Percentiles rank a stretch among this genome's conserved stretches.
These are phyloP conservation scores for Labyrinthula sp. DNA, from an alignment of 352 stramenopile genomes.

Conservation along the genomic window DNA sequence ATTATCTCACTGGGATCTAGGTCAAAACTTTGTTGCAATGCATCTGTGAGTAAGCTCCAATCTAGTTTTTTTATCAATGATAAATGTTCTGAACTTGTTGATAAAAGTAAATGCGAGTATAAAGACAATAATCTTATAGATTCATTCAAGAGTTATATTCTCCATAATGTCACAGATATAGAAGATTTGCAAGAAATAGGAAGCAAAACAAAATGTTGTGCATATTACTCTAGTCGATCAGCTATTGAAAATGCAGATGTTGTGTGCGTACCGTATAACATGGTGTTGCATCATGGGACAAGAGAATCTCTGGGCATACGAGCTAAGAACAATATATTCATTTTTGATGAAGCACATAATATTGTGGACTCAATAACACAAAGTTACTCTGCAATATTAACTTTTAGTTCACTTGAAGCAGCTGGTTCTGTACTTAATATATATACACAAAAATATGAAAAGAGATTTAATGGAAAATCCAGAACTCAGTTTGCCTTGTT, in stretches of 20 bases:
- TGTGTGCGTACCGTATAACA: constrained; percentile 58
- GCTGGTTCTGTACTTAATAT: constrained; percentile 8
- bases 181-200: constrained; percentile 77
- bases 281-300: constrained; percentile 65
- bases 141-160: constrained; percentile 4
- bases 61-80: constrained; percentile 45
- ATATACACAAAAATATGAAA: constrained; percentile 31
- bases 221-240: constrained; percentile 81
- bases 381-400: constrained; percentile 50
- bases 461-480: constrained; percentile 33
- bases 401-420: constrained; percentile 29
- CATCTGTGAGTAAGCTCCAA: constrained; percentile 35
- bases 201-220: constrained; percentile 65
- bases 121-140: constrained; percentile 41
- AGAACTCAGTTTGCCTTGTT: too few relatives aligned
- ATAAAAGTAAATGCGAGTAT: constrained; percentile 11
- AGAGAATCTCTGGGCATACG: constrained; percentile 61
- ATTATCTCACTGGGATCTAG: constrained; percentile 47
- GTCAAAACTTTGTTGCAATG: constrained; percentile 48
- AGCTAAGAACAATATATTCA: constrained; percentile 64
- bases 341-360: constrained; percentile 98
- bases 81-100: constrained; percentile 46
- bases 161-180: constrained; percentile 50
- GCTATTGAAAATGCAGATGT: constrained; percentile 62
- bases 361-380: constrained; percentile 80